Evolutionary conservation across 1,139 yeast genomes (phyloP), one percentile per base, ranked within the genome.

Genomic region (Kluyveromyces marxianus): DNA sequence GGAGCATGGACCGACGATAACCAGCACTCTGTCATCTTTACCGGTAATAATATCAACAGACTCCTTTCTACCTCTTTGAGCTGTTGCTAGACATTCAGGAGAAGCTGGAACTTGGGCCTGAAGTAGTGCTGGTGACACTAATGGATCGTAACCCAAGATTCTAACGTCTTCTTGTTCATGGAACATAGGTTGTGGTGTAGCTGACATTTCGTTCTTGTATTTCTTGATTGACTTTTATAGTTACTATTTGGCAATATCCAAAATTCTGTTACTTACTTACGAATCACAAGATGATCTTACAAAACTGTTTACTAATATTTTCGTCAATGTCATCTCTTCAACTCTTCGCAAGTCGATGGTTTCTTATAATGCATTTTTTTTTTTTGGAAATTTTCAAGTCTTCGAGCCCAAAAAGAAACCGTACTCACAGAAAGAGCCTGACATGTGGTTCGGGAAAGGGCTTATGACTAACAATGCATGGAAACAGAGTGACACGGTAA

Each of bases 1-100:
- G 31, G 97, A 90, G 67, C 98, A 92, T 50, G 98, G 98, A 2
- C 98, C 96, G 46, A 92, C 94, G 45, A 83, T 74, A 35, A 89
- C 85, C 47, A 92, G 72, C 48, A 89, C 74, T 63, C 89, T 80
- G 75, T 88, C 96, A 60, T 85, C 90, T 54, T 74, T 70, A 47
- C 86, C 85, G 53, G 76, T 72, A 55, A 90, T 76, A 50, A 90
- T 83, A 35, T 78, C 76, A 50, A 81, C 76, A 44, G 94, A 81
- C 40, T 81, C 92, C 56, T 72, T 74, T 69, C 98, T 80, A 50
- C 95, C 96, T 54, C 70, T 69, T 48, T 82, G 72, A 43, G 92
- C 96, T 3, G 87, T 81, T 50, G 76, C 77, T 52, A 79, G 70
- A 34, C 90, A 74, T 44, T 67, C 67, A 45, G 71, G 71, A 8